Base-by-base conservation (phyloP, 2,329 filamentous ascomycete species). In the Diaporthe longicolla region DNA sequence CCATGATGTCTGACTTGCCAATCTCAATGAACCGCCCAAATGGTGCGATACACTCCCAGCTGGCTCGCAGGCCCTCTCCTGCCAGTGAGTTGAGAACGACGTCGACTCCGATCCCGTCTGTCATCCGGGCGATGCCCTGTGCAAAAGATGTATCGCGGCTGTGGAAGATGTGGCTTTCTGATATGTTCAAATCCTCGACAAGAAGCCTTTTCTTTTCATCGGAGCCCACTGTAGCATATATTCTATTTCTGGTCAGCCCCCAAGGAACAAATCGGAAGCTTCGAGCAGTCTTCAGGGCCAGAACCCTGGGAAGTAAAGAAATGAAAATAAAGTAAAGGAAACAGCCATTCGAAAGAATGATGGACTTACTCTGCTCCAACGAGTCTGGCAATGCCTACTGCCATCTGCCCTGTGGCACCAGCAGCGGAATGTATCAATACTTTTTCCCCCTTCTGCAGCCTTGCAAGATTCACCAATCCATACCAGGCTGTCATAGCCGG, bases 21-120 rank as follows among this genome's bases (percentile, higher is more conserved):
- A 88, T 83, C 71, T 88, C 86, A 0, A 88, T 73, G 78, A 89
- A 84, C 4, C 77, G 80, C 0, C 85, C 86, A 61, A 82, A 84
- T 6, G 79, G 76, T 2, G 86, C 84, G 6, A 89, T 79, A 59
- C 84, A 87, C 0, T 81, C 74, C 85, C 84, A 88, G 0, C 83
- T 82, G 4, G 82, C 81, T 21, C 84, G 84, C 0, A 88, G 78
- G 0, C 83, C 74, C 17, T 86, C 83, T 4, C 73, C 69, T 1
- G 59, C 13, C 9, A 75, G 57, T 1, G 74, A 75, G 35, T 75
- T 75, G 7, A 75, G 40, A 6, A 75, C 68, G 13, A 75, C 65
- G 15, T 45, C 40, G 2, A 45, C 73, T 19, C 73, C 73, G 10
- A 21, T 32, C 1, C 70, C 73, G 4, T 45, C 37, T 19, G 73